phyloP scores from a whole-genome alignment of 2,329 filamentous ascomycete genomes.

The Trichoderma sp. region DNA sequence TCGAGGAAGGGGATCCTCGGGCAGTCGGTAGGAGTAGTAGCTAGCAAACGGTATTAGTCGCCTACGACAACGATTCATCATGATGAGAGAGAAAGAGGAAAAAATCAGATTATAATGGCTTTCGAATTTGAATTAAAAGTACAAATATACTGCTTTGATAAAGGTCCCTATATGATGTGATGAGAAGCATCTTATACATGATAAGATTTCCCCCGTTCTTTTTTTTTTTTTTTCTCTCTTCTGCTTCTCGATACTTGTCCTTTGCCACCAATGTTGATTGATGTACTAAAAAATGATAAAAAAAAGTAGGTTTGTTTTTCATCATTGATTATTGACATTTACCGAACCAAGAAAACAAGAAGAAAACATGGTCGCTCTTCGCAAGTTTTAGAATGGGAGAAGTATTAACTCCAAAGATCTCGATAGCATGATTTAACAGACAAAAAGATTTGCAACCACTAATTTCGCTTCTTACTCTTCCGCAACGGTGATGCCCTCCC shows the following conservation, averaged over 20 bases:
- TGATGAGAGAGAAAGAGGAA: not conserved
- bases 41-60: not conserved
- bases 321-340: constrained; percentile 20
- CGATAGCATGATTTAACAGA: constrained; percentile 10
- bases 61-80: constrained; percentile 1
- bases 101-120: not conserved
- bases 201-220: not conserved
- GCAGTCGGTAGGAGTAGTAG: not conserved
- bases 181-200: not conserved
- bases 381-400: not conserved
- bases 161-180: not conserved
- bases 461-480: constrained; percentile 53
- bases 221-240: not conserved
- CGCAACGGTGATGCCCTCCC: constrained; percentile 72
- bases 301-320: not conserved
- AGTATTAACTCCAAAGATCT: constrained; percentile 16
- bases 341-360: constrained; percentile 8
- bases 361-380: constrained; percentile 12
- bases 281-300: not conserved
- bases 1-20: not conserved
- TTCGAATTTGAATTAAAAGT: constrained; percentile 14
- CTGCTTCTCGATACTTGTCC: not conserved
- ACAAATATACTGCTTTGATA: constrained; percentile 8
- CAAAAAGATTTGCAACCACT: constrained; percentile 10
- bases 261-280: not conserved